Percentiles rank a stretch among this genome's conserved stretches.
Conservation (phyloP, 345 rosid species). For the Mangifera indica region DNA sequence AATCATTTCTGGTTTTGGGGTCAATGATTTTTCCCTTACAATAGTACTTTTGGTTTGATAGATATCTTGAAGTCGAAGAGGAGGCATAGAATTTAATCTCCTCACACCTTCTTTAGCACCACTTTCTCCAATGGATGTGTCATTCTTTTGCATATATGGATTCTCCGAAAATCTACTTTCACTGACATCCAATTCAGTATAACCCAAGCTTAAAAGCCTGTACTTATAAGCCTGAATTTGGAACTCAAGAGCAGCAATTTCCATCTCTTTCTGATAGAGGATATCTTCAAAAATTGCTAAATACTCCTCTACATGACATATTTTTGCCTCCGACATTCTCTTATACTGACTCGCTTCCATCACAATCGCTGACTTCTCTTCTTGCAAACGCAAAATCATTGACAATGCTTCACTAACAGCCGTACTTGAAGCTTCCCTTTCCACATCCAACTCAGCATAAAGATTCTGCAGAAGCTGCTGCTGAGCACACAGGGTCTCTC, state of each 20-base stretch:
- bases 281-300: constrained; percentile 66
- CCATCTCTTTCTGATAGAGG: constrained; percentile 79
- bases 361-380: constrained; percentile 67
- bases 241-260: constrained; percentile 78
- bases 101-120: constrained; percentile 17
- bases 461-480: constrained; percentile 82
- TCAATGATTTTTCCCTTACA: constrained; percentile 21
- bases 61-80: constrained; percentile 24
- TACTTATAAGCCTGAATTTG: constrained; percentile 77
- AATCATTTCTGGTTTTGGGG: constrained; percentile 15
- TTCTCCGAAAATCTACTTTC: constrained; percentile 51
- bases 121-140: constrained; percentile 27
- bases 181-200: constrained; percentile 43
- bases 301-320: constrained; percentile 77
- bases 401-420: constrained; percentile 86
- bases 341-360: constrained; percentile 92
- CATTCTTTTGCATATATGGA: constrained; percentile 34
- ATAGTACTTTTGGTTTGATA: constrained; percentile 17
- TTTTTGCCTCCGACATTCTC: constrained; percentile 81
- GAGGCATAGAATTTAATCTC: constrained; percentile 46
- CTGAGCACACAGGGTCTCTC: constrained; percentile 64
- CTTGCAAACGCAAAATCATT: constrained; percentile 83
- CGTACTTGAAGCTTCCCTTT: constrained; percentile 74
- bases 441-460: constrained; percentile 64
- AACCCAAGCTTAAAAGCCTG: constrained; percentile 69